Conservation (phyloP, 257 asterid species). For the Agastache rugosa region DNA sequence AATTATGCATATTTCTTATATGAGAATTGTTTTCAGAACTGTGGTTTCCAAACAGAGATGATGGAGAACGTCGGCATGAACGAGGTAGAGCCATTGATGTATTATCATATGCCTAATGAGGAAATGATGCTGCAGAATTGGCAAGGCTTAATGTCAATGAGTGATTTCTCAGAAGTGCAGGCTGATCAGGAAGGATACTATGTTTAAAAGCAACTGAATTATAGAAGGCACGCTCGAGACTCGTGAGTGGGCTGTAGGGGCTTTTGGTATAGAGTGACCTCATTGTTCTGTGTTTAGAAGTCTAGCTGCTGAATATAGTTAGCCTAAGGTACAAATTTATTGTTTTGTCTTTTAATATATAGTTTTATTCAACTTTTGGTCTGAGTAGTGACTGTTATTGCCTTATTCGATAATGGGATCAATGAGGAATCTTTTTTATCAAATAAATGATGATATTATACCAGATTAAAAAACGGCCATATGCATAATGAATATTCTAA, state of each 20-base stretch:
- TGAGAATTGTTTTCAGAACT: not conserved
- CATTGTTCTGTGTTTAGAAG: not conserved
- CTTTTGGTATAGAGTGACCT: not conserved
- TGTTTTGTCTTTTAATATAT: not conserved
- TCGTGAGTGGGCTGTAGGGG: not conserved
- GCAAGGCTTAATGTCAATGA: not conserved
- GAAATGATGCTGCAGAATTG: not conserved
- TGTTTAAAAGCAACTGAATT: not conserved
- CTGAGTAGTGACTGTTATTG: not conserved
- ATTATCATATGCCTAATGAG: not conserved
- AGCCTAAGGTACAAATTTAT: not conserved
- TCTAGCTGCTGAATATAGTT: not conserved
- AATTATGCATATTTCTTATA: not conserved
- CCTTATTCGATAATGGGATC: not conserved
- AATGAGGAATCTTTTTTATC: not conserved
- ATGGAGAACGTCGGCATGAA: not conserved
- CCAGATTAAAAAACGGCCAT: not conserved
- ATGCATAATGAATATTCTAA: not conserved
- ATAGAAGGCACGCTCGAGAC: not conserved
- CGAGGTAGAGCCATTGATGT: not conserved
- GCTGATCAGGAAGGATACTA: not conserved
- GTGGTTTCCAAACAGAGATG: not conserved
- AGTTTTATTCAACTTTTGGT: not conserved
- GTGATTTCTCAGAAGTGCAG: not conserved
- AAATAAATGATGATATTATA: not conserved